Evolutionary conservation across 2,329 filamentous ascomycete species (phyloP).

Genomic region (Colletotrichum chlorophyti): DNA sequence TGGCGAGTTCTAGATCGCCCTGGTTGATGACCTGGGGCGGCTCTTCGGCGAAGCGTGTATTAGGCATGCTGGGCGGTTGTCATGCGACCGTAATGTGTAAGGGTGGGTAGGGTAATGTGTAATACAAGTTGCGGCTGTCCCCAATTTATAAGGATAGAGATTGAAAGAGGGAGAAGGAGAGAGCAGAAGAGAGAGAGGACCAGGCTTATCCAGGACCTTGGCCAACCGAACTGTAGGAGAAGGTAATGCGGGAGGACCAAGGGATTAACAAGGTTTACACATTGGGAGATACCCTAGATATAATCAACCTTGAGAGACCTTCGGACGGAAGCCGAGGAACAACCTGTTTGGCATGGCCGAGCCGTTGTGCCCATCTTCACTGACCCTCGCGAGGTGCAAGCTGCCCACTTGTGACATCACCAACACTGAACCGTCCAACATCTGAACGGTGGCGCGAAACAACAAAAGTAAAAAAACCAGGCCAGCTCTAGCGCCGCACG

Average conservation of each 20-base stretch:
- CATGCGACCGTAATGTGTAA: constrained; percentile 34
- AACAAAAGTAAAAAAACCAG: too few relatives aligned
- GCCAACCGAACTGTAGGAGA: neutral
- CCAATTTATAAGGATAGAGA: neutral
- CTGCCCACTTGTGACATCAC: constrained; percentile 25
- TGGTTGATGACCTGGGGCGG: constrained; percentile 45
- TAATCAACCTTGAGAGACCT: neutral
- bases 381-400: too few relatives aligned
- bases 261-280: neutral
- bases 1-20: constrained; percentile 42
- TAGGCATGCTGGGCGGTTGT: constrained; percentile 32
- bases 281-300: neutral
- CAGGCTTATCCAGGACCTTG: neutral
- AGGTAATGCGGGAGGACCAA: neutral
- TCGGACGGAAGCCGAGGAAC: constrained; percentile 18
- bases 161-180: neutral
- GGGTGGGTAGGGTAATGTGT: neutral
- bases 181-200: neutral
- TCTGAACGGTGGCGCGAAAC: constrained; percentile 16
- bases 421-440: neutral
- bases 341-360: neutral
- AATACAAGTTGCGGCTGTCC: neutral
- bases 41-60: constrained; percentile 43
- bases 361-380: too few relatives aligned
- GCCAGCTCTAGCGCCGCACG: constrained; percentile 23